phyloP scores from a whole-genome alignment of 345 rosid species.

The Rhodamnia argentea region DNA sequence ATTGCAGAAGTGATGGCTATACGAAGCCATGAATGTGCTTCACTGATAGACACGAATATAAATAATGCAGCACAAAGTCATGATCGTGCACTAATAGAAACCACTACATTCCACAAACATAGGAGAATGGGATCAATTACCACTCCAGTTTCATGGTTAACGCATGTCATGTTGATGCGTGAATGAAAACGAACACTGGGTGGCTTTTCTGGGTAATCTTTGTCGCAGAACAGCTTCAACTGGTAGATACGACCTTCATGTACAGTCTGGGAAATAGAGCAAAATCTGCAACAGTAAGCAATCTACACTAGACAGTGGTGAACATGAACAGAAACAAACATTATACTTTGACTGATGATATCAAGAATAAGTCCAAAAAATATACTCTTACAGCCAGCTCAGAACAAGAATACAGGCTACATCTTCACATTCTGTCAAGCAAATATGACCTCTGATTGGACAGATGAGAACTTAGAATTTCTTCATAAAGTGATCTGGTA shows the following conservation, averaged over 20 bases:
- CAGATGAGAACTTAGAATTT: not conserved
- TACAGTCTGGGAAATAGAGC: slow-evolving; percentile 47
- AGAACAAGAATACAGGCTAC: not conserved
- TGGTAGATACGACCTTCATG: slow-evolving; percentile 97
- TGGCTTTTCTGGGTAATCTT: slow-evolving; percentile 97
- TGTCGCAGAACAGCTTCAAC: slow-evolving; percentile 94
- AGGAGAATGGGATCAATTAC: slow-evolving; percentile 19
- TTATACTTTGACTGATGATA: not conserved
- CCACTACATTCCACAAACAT: not conserved
- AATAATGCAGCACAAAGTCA: not conserved
- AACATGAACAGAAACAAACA: not conserved
- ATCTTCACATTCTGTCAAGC: not conserved
- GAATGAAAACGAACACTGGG: slow-evolving; percentile 94
- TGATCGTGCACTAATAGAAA: not conserved
- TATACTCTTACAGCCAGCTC: not conserved
- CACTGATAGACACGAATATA: not conserved
- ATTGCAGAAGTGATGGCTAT: not conserved
- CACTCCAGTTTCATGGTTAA: slow-evolving; percentile 95
- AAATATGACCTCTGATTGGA: not conserved
- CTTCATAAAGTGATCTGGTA: not conserved
- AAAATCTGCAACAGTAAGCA: not conserved
- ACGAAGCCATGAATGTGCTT: not conserved
- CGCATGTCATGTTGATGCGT: slow-evolving; percentile 85
- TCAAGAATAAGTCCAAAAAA: not conserved
- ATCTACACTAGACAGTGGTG: not conserved